These are phyloP conservation scores for Theobroma cacao DNA, from an alignment of 345 rosid genomes.

Conservation along the genomic window DNA sequence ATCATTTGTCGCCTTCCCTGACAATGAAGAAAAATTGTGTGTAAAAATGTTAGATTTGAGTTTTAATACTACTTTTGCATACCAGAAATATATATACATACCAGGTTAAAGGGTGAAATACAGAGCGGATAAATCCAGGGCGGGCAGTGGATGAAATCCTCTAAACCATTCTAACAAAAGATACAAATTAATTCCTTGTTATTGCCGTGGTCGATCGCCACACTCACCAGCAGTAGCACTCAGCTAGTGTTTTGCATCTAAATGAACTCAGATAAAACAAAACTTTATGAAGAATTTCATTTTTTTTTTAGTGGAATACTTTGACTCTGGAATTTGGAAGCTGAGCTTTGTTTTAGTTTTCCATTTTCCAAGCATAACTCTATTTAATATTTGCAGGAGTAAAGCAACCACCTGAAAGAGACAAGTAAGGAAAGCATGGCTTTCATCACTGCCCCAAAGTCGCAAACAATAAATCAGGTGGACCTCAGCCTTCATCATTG, in stretches of 20 bases:
- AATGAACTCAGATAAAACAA: not conserved
- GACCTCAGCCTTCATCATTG: conserved; percentile 13
- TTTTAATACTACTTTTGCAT: too few species aligned
- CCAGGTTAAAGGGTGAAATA: not conserved
- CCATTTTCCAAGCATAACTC: not conserved
- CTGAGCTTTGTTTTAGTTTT: not conserved
- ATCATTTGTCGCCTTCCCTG: not conserved
- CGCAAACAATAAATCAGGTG: not conserved
- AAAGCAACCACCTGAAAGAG: conserved; percentile 13
- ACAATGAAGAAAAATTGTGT: not conserved
- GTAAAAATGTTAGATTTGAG: too few species aligned
- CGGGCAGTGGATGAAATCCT: not conserved
- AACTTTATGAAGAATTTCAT: not conserved
- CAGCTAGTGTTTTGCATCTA: not conserved
- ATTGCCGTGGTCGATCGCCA: not conserved
- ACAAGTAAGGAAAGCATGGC: not conserved
- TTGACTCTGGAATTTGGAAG: not conserved
- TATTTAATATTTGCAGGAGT: not conserved
- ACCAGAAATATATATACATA: too few species aligned
- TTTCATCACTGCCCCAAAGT: not conserved
- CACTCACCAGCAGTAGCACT: not conserved
- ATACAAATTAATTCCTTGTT: not conserved
- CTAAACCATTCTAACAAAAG: not conserved
- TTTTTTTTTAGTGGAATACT: not conserved
- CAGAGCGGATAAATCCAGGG: not conserved